Evolutionary conservation across 352 stramenopile species (phyloP).

Genomic region (Globisporangium splendens): DNA sequence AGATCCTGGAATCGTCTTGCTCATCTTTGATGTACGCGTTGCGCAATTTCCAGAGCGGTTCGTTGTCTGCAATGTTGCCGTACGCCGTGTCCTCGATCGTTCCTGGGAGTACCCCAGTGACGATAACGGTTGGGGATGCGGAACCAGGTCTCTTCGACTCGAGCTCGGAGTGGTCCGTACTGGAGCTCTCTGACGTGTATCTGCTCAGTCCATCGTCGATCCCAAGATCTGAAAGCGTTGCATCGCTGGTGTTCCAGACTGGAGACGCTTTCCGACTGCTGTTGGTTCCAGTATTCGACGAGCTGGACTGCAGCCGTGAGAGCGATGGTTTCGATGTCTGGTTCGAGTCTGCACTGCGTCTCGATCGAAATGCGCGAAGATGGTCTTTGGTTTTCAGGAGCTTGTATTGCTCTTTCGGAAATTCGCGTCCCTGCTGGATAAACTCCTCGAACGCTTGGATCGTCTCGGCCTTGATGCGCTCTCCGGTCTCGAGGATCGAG

Average conservation of each 20-base stretch:
- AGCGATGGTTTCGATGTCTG: not conserved
- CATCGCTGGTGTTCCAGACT: not conserved
- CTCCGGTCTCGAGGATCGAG: not conserved
- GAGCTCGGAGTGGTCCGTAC: not conserved
- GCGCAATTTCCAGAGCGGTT: constrained; percentile 39
- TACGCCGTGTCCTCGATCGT: constrained; percentile 51
- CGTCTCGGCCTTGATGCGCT: not conserved
- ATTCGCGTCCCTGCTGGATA: not conserved
- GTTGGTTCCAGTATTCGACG: not conserved
- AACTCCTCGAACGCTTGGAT: constrained; percentile 4
- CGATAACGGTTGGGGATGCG: constrained; percentile 27
- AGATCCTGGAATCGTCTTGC: constrained; percentile 39
- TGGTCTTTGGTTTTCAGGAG: constrained; percentile 43
- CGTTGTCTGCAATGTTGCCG: constrained; percentile 36
- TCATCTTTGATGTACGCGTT: constrained; percentile 48
- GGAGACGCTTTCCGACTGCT: not conserved
- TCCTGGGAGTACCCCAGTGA: constrained; percentile 40
- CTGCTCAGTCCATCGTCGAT: not conserved
- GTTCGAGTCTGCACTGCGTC: not conserved
- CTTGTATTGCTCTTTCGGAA: constrained; percentile 36
- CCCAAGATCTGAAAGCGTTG: not conserved
- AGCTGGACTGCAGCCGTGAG: not conserved
- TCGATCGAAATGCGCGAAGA: not conserved
- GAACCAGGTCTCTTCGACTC: not conserved
- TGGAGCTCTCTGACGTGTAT: not conserved